Evolutionary conservation across 257 asterid genomes (phyloP).

Genomic region (Scutellaria minor): DNA sequence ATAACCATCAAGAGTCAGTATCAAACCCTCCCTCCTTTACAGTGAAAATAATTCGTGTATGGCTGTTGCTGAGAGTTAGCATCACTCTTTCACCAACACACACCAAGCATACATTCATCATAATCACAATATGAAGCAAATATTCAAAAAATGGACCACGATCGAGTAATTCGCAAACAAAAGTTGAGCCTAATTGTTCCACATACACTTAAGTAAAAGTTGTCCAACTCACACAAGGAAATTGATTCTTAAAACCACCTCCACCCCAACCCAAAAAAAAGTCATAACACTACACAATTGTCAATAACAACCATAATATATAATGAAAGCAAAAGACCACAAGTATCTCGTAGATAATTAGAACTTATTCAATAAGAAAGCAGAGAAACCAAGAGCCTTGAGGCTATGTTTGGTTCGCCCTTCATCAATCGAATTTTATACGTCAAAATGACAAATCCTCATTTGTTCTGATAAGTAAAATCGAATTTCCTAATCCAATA

Average conservation of each 20-base stretch:
- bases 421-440: too few relatives aligned
- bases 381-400: background rate
- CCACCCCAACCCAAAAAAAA: background rate
- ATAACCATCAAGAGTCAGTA: conserved; percentile 35
- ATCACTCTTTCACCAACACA: background rate
- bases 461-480: too few relatives aligned
- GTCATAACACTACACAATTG: background rate
- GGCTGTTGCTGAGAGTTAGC: conserved; percentile 12
- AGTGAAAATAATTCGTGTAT: conserved; percentile 11
- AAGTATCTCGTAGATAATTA: background rate
- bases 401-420: too few relatives aligned
- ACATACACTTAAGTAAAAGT: background rate
- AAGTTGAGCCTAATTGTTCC: background rate
- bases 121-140: conserved; percentile 21
- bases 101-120: conserved; percentile 16
- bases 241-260: background rate
- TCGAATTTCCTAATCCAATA: too few relatives aligned
- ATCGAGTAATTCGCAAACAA: conserved; percentile 2
- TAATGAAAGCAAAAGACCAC: background rate
- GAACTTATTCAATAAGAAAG: background rate
- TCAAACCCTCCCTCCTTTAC: background rate
- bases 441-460: too few relatives aligned
- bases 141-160: background rate
- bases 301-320: background rate
- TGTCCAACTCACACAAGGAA: background rate